Base-by-base conservation (phyloP, 2,329 filamentous ascomycete genomes). In the Alternaria arbusti region DNA sequence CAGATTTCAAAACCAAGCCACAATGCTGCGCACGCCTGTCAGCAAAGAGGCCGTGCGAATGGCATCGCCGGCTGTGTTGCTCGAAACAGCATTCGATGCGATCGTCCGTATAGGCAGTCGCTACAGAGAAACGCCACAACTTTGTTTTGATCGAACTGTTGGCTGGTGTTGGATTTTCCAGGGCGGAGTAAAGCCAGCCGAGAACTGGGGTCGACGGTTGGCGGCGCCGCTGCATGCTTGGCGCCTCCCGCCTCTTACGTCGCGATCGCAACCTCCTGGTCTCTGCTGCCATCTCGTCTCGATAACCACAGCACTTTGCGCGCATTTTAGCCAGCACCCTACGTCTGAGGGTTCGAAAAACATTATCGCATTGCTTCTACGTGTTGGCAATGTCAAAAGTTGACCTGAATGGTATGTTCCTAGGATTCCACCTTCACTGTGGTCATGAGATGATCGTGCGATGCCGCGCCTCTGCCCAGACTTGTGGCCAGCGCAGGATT, bases 401-500 rank as follows among this genome's bases (percentile, higher is more conserved):
- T 40, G 13, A 12, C 3, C n/a, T 7, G 5, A 15, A 1, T 8
- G 15, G 15, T 3, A 52, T n/a, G 30, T n/a, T 9, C 11, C 17
- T 8, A 12, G 28, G 49, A 52, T 17, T 30, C 20, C n/a, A 28
- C 28, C 9, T 54, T 64, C 32, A 54, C 15, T 8, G 32, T 46
- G 22, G 26, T 58, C 46, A 49, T 10, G 45, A 59, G 56, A 63
- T 45, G 32, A 52, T 63, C 63, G 60, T 61, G 54, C 55, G 46
- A 57, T 57, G 66, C 69, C 64, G 52, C 63, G 68, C 58, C 56
- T 20, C 23, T 23, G 67, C 67, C 69, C 61, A 71, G 67, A 63
- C 65, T 59, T 61, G 59, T 32, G 15, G 47, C 25, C 52, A 54
- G 54, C 36, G n/a, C 40, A 57, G 46, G 32, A 47, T 58, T 49